A percentile compares a stretch with the other conserved stretches of the same genome.
phyloP scores from a whole-genome alignment of 768 basidiomycete genomes.

The Pulveroboletus ravenelii region DNA sequence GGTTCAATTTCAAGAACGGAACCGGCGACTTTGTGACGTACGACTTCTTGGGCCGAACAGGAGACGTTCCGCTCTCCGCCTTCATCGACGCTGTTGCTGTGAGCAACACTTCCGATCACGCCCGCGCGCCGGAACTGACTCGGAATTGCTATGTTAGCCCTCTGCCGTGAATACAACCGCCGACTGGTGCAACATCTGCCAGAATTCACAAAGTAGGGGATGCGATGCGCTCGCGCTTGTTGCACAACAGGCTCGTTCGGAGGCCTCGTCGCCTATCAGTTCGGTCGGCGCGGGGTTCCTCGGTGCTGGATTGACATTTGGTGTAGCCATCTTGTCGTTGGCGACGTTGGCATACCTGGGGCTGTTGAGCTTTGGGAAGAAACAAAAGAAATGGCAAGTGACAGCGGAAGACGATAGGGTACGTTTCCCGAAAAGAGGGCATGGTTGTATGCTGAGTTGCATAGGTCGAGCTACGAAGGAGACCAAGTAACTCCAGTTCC shows the following conservation, averaged over 20 bases:
- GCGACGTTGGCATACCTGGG: slow-evolving; percentile 40
- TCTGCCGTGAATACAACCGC: slow-evolving; percentile 47
- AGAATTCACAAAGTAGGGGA: slow-evolving; percentile 52
- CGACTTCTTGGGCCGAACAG: slow-evolving; percentile 40
- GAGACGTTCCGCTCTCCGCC: slow-evolving; percentile 50
- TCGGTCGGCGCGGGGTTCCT: slow-evolving; percentile 65
- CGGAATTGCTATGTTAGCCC: slow-evolving; percentile 32
- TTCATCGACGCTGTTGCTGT: slow-evolving; percentile 44
- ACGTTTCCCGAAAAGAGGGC: slow-evolving; percentile 1
- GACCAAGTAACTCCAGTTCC: slow-evolving; percentile 9
- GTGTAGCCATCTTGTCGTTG: slow-evolving; percentile 36
- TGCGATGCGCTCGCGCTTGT: slow-evolving; percentile 45
- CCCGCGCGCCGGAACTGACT: background rate
- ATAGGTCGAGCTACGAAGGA: slow-evolving; percentile 23
- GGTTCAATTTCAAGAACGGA: slow-evolving; percentile 70
- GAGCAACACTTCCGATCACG: slow-evolving; percentile 1
- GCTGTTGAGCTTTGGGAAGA: slow-evolving; percentile 25
- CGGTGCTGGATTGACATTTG: slow-evolving; percentile 53
- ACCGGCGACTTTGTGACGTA: slow-evolving; percentile 46
- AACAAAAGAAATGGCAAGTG: slow-evolving; percentile 1
- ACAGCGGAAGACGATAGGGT: slow-evolving; percentile 14
- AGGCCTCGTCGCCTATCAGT: slow-evolving; percentile 38
- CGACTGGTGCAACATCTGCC: slow-evolving; percentile 57
- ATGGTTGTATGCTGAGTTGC: slow-evolving; percentile 1
- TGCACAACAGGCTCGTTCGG: slow-evolving; percentile 26